Evolutionary conservation across 768 basidiomycete species (phyloP).

Genomic region (Lactarius akahatsu): DNA sequence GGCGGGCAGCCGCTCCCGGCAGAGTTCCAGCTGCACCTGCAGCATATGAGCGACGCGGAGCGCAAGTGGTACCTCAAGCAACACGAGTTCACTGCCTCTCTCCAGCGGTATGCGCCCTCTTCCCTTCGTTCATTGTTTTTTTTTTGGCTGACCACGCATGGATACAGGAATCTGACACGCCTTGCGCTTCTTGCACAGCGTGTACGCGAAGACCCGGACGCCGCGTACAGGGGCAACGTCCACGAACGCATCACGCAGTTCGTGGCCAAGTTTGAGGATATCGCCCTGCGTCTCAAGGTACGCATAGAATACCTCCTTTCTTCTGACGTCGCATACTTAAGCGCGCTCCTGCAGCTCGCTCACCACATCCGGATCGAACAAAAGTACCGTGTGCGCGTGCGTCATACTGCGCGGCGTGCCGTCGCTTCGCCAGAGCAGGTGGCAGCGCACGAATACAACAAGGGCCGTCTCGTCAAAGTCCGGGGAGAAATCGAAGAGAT

Average conservation of each 20-base stretch:
- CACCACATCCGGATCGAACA: conserved; percentile 20
- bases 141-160: no score
- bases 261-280: conserved; percentile 19
- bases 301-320: background rate
- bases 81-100: conserved; percentile 25
- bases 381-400: conserved; percentile 21
- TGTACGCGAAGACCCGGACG: conserved; percentile 22
- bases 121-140: background rate
- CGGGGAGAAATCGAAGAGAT: conserved; percentile 18
- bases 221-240: conserved; percentile 16
- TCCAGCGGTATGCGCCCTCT: conserved; percentile 13
- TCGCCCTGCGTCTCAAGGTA: conserved; percentile 23
- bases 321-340: background rate
- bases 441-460: conserved; percentile 14
- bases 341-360: conserved; percentile 8
- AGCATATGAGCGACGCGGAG: conserved; percentile 12
- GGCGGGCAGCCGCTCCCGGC: conserved; percentile 13
- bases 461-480: conserved; percentile 6
- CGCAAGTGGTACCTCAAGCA: conserved; percentile 26
- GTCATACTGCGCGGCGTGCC: conserved; percentile 12
- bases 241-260: conserved; percentile 24
- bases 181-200: conserved; percentile 22
- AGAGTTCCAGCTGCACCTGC: conserved; percentile 7
- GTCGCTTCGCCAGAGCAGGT: conserved; percentile 18
- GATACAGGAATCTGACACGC: conserved; percentile 20